Base-by-base conservation (phyloP, 805 yeast genomes). In the Lipomyces mesembrius region DNA sequence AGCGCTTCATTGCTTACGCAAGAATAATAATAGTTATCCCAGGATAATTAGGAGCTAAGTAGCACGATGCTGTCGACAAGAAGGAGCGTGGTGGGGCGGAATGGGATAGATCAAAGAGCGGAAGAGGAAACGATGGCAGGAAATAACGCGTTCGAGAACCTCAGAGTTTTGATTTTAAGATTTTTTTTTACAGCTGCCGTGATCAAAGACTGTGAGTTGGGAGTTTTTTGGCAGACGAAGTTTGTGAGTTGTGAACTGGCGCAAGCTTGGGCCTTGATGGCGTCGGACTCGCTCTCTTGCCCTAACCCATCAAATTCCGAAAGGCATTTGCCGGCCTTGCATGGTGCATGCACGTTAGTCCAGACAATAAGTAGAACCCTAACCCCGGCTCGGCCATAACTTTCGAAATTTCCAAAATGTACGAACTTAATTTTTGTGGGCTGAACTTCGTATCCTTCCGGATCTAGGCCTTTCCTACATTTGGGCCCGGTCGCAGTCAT, bases 1-100 rank as follows among this genome's bases (percentile, higher is more conserved):
- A 67, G 57, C 70, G 67, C 27, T 52, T 62, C 67, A 67, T 67
- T 52, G 25, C 34, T 52, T 43, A 43, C 49, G 22, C 22, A n/a
- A 43, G 27, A 22, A 27, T 8, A 29, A 17, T 25, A 53, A 8
- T 7, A 29, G 11, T 9, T 27, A 6, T 25, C 22, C 27, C 11
- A 39, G 32, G 56, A 25, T 22, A 27, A 27, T n/a, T n/a, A 17
- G 59, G 46, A 22, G 12, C 46, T 14, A 54, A 20, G 37, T 25
- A 17, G 11, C 22, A n/a, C 35, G 14, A 22, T 12, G 49, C 17
- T 29, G 14, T 49, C 11, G 29, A 9, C 51, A 12, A 25, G 22
- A 34, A 3, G 17, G 39, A 34, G 17, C 20, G 37, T 17, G n/a
- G 34, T 27, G 20, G 27, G 20, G 14, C 17, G 59, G 20, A 12